Conservation (phyloP, 192 early-diverging fungal genomes). For the Coemansia sp. region DNA sequence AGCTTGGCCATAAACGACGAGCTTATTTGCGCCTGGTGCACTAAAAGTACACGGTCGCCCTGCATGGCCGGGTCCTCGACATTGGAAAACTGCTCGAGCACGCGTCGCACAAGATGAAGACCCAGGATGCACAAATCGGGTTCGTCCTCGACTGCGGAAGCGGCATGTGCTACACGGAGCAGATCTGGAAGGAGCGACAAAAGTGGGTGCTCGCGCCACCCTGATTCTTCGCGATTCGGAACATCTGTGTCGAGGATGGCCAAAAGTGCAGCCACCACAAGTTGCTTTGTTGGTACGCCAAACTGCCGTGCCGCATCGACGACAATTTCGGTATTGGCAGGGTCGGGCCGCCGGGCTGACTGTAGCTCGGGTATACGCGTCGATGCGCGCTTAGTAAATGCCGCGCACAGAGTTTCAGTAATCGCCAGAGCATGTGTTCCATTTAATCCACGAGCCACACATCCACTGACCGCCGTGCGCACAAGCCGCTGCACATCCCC, state of each 20-base stretch:
- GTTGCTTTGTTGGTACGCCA: constrained; percentile 7
- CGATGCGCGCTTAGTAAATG: constrained; percentile 28
- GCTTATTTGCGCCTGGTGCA: constrained; percentile 93
- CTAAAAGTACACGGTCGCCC: constrained; percentile 70
- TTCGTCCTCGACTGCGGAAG: constrained; percentile 71
- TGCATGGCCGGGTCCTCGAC: constrained; percentile 89
- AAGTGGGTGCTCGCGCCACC: constrained; percentile 20
- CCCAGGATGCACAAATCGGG: constrained; percentile 74
- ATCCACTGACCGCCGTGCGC: constrained; percentile 16
- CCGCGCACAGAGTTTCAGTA: constrained; percentile 25
- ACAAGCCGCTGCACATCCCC: constrained; percentile 28
- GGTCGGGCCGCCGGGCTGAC: neutral
- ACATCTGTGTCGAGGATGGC: constrained; percentile 17
- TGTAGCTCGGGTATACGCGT: constrained; percentile 2
- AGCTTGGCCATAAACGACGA: constrained; percentile 84
- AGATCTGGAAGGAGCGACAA: constrained; percentile 69
- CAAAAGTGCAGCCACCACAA: constrained; percentile 23
- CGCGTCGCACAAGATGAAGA: constrained; percentile 70
- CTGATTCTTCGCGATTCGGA: constrained; percentile 14
- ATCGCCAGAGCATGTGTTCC: constrained; percentile 7
- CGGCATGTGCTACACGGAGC: constrained; percentile 87
- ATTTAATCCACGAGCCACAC: neutral
- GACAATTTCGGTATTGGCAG: neutral
- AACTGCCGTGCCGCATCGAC: constrained; percentile 14
- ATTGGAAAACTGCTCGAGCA: constrained; percentile 71